phyloP scores from a whole-genome alignment of 768 basidiomycete genomes.

The Exidia glandulosa region DNA sequence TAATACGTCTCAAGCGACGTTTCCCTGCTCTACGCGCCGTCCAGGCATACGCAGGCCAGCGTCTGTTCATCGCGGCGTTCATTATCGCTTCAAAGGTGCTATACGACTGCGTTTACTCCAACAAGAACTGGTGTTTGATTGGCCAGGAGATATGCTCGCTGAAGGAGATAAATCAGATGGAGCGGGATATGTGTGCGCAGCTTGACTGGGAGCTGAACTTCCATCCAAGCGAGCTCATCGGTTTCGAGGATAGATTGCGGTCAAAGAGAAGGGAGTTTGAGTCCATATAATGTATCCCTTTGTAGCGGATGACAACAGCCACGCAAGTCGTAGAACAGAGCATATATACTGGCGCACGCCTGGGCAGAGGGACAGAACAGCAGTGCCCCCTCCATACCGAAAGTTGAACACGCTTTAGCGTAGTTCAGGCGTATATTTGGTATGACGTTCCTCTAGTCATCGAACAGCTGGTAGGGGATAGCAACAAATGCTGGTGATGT shows the following conservation, averaged over 20 bases:
- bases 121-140: slow-evolving; percentile 87
- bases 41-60: slow-evolving; percentile 69
- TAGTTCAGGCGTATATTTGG: too few relatives aligned
- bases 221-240: neutral
- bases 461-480: too few relatives aligned
- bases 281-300: too few relatives aligned
- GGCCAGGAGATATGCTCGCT: slow-evolving; percentile 79
- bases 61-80: slow-evolving; percentile 83
- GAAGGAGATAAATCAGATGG: slow-evolving; percentile 94
- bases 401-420: too few relatives aligned
- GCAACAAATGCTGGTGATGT: too few relatives aligned
- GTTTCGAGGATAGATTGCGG: neutral
- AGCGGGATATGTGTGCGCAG: slow-evolving; percentile 87
- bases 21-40: slow-evolving; percentile 75
- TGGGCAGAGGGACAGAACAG: too few relatives aligned
- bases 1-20: slow-evolving; percentile 80
- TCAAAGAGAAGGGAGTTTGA: neutral
- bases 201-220: slow-evolving; percentile 59
- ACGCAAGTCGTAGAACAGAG: too few relatives aligned
- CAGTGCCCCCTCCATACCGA: too few relatives aligned
- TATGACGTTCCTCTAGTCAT: too few relatives aligned
- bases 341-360: too few relatives aligned
- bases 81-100: slow-evolving; percentile 92
- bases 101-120: slow-evolving; percentile 89
- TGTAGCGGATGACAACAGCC: too few relatives aligned